Base-by-base conservation (phyloP, 129 eudicot genomes). In the Escallonia rubra region DNA sequence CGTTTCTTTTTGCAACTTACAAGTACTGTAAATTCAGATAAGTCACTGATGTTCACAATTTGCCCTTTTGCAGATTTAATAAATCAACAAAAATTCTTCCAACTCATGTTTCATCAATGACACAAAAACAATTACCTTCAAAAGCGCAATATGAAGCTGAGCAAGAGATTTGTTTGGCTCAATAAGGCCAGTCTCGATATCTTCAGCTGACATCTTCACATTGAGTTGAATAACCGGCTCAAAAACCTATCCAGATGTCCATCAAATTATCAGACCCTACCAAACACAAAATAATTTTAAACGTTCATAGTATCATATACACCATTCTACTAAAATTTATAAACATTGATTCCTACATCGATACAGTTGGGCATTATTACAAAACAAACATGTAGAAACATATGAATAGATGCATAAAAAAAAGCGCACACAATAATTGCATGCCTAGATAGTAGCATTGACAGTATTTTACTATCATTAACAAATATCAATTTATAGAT, bases 181-280 rank as follows among this genome's bases (percentile, higher is more conserved):
- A 11, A 93, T 93, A 10, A 93, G 79, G 43, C 88, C 88, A 9
- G 66, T 79, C 77, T 93, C 98, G 46, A 93, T 67, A 43, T 89
- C 92, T 71, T 93, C 98, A 65, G 93, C 90, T 50, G 95, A 80
- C 40, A 84, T 57, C 74, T 86, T 89, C 77, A 93, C 9, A 57
- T 86, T 81, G 16, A 72, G 72, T 64, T 71, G 64, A 43, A 89
- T 74, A 15, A 93, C 72, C 5, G 96, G 92, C 82, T 79, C 88
- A 74, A 93, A 93, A 23, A 89, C 98, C 98, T 93, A 63, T n/a
- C 68, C 49, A 56, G 59, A 46, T 43, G 8, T 41, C 41, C 39
- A 49, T 4, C 38, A 15, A 11, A 47, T 49, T 39, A 49, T 71
- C 69, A 65, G 43, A 52, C 59, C 4, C 67, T 63, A 16, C 14